Evolutionary conservation across 768 basidiomycete species (phyloP), one percentile per base, ranked within the genome.

Genomic region (Kwoniella sp.): DNA sequence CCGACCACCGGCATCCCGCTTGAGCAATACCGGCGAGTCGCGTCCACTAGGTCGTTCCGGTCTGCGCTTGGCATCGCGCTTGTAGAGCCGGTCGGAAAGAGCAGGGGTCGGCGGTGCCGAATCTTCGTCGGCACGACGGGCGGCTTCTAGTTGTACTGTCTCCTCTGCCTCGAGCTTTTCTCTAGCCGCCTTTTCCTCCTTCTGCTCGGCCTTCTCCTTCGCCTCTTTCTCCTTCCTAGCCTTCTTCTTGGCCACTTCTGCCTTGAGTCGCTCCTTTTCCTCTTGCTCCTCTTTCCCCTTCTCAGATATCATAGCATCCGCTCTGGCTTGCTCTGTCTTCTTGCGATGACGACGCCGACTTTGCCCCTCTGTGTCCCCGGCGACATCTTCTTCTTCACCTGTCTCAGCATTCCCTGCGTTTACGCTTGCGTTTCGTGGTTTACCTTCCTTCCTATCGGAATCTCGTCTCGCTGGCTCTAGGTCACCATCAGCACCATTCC

Each of bases 351-450:
- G 6, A 38, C 12, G 12, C 9, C 8, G 19, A 7, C 37, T 38
- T 20, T 38, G 19, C 19, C 15, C 8, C 15, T 36, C 34, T 7
- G 6, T 15, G 7, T 36, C 34, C 34, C 19, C n/a, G n/a, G n/a
- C n/a, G n/a, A n/a, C n/a, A n/a, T 23, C 90, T 76, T 57, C 87
- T 87, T 75, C 95, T 90, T 22, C 96, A 77, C 69, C 84, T 88
- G 2, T 82, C 80, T 63, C 90, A 88, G 71, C 95, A 93, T 2
- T 86, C 86, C 74, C 86, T 88, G 82, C 86, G 87, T 52, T 90
- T 85, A 66, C 96, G 89, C 59, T 91, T 86, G n/a, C 92, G 75
- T n/a, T 92, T 79, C 36, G 84, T 80, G 7, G n/a, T 20, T 22
- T 34, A 28, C 23, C 27, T 15, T 10, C 20, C 44, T 32, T 6